Percentiles rank a stretch among this genome's conserved stretches.
phyloP scores from a whole-genome alignment of 768 basidiomycete species.

The Phallus indusiatus region DNA sequence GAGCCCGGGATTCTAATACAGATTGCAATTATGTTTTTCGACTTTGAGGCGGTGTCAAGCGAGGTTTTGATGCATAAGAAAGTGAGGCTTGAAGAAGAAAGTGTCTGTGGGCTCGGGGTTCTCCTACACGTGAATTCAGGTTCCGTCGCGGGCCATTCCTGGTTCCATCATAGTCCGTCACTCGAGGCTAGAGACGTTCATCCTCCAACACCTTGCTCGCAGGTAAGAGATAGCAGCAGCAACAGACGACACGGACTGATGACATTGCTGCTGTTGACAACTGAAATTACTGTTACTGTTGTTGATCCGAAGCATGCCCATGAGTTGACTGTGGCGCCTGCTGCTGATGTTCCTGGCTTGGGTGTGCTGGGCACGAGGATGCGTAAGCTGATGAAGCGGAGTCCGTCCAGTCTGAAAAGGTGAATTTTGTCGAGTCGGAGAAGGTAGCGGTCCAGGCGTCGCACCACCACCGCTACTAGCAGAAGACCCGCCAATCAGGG shows the following conservation, averaged over 20 bases:
- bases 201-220: too few species aligned
- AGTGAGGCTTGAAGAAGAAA: constrained; percentile 82
- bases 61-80: constrained; percentile 93
- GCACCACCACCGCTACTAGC: background rate
- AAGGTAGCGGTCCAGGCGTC: background rate
- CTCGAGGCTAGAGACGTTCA: too few species aligned
- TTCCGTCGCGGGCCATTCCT: too few species aligned
- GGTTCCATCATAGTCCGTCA: too few species aligned
- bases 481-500: background rate
- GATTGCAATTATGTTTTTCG: constrained; percentile 84
- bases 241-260: too few species aligned
- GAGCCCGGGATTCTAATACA: constrained; percentile 6
- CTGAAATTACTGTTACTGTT: background rate
- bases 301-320: background rate
- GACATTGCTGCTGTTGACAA: background rate
- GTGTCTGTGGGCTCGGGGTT: too few species aligned
- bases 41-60: constrained; percentile 64
- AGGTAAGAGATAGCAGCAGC: too few species aligned
- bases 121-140: too few species aligned
- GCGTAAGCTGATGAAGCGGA: background rate
- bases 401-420: constrained; percentile 7
- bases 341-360: background rate
- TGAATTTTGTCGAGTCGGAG: constrained; percentile 3
- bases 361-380: constrained; percentile 1
- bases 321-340: background rate